phyloP scores from a whole-genome alignment of 164 flowering plant genomes.

The Hamamelis virginiana region DNA sequence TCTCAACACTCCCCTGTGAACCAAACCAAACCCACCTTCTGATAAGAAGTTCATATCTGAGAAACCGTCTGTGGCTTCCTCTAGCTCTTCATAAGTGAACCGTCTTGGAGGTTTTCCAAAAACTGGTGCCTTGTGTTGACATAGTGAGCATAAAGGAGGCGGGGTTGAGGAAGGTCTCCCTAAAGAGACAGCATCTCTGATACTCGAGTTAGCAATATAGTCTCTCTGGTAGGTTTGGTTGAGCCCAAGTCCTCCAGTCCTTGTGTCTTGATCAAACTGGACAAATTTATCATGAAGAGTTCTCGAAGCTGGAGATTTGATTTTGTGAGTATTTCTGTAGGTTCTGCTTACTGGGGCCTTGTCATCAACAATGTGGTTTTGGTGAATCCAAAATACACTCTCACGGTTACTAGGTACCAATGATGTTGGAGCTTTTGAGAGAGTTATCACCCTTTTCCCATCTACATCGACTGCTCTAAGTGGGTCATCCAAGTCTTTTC shows the following conservation, averaged over 20 bases:
- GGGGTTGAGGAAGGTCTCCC: slow-evolving; percentile 56
- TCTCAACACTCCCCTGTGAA: slow-evolving; percentile 69
- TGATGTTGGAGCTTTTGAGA: slow-evolving; percentile 20
- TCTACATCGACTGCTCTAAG: slow-evolving; percentile 17
- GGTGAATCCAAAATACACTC: slow-evolving; percentile 47
- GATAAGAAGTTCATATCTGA: slow-evolving; percentile 66
- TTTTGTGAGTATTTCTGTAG: slow-evolving; percentile 9
- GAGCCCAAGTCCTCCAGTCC: slow-evolving; percentile 8
- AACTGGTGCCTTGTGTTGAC: slow-evolving; percentile 72
- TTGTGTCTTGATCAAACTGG: slow-evolving; percentile 37
- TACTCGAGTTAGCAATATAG: slow-evolving; percentile 29
- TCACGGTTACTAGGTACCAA: slow-evolving; percentile 17
- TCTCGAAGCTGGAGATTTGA: slow-evolving; percentile 21
- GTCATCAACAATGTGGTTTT: slow-evolving; percentile 30
- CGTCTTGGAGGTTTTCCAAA: slow-evolving; percentile 84
- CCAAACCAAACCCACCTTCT: slow-evolving; percentile 75
- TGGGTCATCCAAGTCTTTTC: slow-evolving; percentile 17
- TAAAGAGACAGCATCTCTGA: slow-evolving; percentile 57
- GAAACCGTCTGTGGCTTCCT: slow-evolving; percentile 75
- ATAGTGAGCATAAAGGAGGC: slow-evolving; percentile 86
- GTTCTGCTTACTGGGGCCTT: slow-evolving; percentile 20
- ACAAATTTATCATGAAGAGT: slow-evolving; percentile 37
- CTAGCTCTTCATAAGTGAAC: slow-evolving; percentile 65
- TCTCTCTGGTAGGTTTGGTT: slow-evolving; percentile 19
- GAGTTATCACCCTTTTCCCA: slow-evolving; percentile 26